These are phyloP conservation scores for Fusarium newnesense DNA, from an alignment of 2,329 filamentous ascomycete genomes.

Conservation along the genomic window DNA sequence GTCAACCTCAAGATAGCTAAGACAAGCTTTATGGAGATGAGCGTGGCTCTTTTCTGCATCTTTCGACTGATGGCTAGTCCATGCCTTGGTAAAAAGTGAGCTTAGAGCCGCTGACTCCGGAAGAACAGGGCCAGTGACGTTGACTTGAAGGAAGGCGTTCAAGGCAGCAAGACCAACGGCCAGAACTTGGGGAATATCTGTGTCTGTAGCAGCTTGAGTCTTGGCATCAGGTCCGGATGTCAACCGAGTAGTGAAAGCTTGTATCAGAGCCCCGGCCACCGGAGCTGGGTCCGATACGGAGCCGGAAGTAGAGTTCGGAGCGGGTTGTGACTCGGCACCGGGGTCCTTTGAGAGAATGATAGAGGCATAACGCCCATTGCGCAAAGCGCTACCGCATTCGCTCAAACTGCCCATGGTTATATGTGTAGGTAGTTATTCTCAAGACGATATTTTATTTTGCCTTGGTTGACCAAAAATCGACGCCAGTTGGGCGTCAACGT, in stretches of 20 bases:
- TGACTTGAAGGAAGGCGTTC: constrained; percentile 84
- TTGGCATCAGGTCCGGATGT: constrained; percentile 8
- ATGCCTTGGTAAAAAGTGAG: constrained; percentile 54
- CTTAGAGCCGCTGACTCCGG: constrained; percentile 46
- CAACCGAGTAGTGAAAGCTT: constrained; percentile 29
- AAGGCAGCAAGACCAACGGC: constrained; percentile 57
- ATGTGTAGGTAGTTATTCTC: background rate
- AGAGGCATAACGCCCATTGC: constrained; percentile 38
- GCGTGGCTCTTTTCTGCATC: constrained; percentile 42
- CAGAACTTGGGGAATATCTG: constrained; percentile 31
- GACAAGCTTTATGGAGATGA: constrained; percentile 64
- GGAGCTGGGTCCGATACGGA: constrained; percentile 37
- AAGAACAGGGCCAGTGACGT: constrained; percentile 88
- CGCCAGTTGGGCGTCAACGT: constrained; percentile 25
- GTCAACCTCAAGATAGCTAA: constrained; percentile 79
- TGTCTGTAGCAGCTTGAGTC: constrained; percentile 1
- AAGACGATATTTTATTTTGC: background rate
- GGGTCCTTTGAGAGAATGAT: constrained; percentile 34
- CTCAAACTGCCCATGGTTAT: constrained; percentile 1
- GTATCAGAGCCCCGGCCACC: constrained; percentile 36
- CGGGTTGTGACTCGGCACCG: constrained; percentile 20
- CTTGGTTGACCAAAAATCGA: background rate
- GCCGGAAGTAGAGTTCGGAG: constrained; percentile 31
- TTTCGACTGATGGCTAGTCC: constrained; percentile 33
- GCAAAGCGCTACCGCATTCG: constrained; percentile 37